Evolutionary conservation across 352 stramenopile species (phyloP).

Genomic region (Globisporangium sylvaticum): DNA sequence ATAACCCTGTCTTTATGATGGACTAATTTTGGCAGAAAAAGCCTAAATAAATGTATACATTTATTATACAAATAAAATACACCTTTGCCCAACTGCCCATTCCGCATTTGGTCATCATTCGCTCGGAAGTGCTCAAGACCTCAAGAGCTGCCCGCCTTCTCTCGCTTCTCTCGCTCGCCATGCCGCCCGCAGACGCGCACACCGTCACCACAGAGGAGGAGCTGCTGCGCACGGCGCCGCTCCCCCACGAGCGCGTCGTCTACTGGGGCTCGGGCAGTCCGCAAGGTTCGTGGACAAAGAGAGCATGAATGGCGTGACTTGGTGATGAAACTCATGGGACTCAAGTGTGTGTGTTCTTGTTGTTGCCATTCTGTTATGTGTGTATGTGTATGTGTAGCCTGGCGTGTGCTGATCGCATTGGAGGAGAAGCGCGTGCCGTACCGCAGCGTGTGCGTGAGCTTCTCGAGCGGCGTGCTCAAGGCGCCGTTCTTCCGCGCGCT

Average conservation of each 20-base stretch:
- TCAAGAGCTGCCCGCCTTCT: neutral
- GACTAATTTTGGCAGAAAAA: too few relatives aligned
- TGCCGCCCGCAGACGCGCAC: conserved; percentile 2
- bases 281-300: conserved; percentile 39
- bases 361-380: neutral
- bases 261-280: conserved; percentile 84
- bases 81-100: too few relatives aligned
- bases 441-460: conserved; percentile 78
- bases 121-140: neutral
- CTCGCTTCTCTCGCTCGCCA: neutral
- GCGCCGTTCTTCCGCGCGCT: conserved; percentile 68
- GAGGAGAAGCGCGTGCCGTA: conserved; percentile 78
- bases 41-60: too few relatives aligned
- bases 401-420: conserved; percentile 77
- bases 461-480: conserved; percentile 82
- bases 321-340: neutral
- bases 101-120: neutral
- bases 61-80: too few relatives aligned
- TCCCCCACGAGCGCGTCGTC: conserved; percentile 67
- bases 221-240: conserved; percentile 48
- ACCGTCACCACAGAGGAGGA: conserved; percentile 49
- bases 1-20: too few relatives aligned
- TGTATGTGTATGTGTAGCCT: conserved; percentile 31
- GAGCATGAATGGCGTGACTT: neutral
- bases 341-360: neutral